Base-by-base conservation (phyloP, 768 basidiomycete genomes). In the Crassisporium funariophilum region DNA sequence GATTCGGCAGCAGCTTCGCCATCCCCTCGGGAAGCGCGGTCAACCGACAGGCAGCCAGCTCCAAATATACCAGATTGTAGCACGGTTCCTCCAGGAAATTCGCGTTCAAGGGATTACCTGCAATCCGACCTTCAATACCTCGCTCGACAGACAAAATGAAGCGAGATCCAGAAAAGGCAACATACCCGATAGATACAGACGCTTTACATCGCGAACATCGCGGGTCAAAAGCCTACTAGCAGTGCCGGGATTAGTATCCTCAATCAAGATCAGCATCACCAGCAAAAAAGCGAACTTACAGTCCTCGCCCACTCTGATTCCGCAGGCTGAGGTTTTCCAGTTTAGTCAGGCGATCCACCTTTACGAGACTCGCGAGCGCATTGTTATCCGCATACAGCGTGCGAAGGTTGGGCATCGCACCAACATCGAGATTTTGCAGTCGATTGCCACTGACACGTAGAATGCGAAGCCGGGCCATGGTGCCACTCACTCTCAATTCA, bases 341-440 rank as follows among this genome's bases (percentile, higher is more conserved):
- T 67, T 82, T 88, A 41, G 64, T 69, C 56, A 90, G 69, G 12
- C 79, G 74, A 50, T 79, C 75, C 59, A 81, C 60, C 64, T 79
- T 81, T 36, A 58, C 65, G 40, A 88, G 63, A 37, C 70, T 60
- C 23, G 63, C 68, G 23, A 91, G 73, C 31, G 66, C 65, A 62
- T 97, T 95, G 65, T 86, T 84, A 74, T 99, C 97, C 66, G 89
- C 82, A 65, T 97, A 98, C 11, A 99, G 79, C 62, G 91, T 95
- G 54, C 93, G 82, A 58, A 98, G 69, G 64, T 83, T 84, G 2
- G 80, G 72, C 62, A 89, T 80, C 25, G 73, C 67, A 24, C 75
- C 75, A 54, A 78, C 77, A 59, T 91, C 76, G 46, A 99, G 74
- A 47, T 70, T 63, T 41, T 75, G 67, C 54, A 99, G 67, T 29